A percentile compares a stretch with the other conserved stretches of the same genome.
These are phyloP conservation scores for Pseudogymnoascus destructans DNA, from an alignment of 2,329 filamentous ascomycete species.

Conservation along the genomic window DNA sequence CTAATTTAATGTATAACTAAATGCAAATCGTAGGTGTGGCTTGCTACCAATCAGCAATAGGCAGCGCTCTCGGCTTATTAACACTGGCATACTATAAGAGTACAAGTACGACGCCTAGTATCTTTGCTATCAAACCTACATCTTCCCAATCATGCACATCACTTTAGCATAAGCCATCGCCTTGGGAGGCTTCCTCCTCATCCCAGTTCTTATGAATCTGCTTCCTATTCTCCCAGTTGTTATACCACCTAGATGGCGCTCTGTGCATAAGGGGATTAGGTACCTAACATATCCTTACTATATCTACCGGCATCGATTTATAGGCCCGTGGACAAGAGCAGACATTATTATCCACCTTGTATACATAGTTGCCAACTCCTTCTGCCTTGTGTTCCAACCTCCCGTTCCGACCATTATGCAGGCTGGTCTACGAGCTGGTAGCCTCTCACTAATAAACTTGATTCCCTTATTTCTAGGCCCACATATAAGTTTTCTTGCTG, in stretches of 20 bases:
- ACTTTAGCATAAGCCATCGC: constrained; percentile 15
- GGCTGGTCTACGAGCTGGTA: constrained; percentile 14
- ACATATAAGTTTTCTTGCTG: constrained; percentile 18
- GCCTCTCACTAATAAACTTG: constrained; percentile 16
- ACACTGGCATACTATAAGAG: neutral
- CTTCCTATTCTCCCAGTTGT: constrained; percentile 10
- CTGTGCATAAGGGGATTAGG: constrained; percentile 10
- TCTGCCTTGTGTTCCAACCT: constrained; percentile 13
- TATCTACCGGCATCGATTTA: constrained; percentile 11
- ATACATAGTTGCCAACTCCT: constrained; percentile 13
- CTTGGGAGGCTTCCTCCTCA: constrained; percentile 12
- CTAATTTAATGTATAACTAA: neutral
- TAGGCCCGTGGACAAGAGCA: constrained; percentile 14
- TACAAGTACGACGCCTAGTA: neutral
- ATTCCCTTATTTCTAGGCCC: constrained; percentile 16
- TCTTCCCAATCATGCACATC: constrained; percentile 12
- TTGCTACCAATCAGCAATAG: neutral
- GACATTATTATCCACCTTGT: constrained; percentile 12
- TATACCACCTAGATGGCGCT: constrained; percentile 9
- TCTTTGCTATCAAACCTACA: neutral
- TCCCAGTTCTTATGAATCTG: constrained; percentile 11
- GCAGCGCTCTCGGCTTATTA: neutral
- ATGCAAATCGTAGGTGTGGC: no score
- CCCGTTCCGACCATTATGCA: constrained; percentile 10
- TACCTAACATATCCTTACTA: constrained; percentile 14